Evolutionary conservation across 805 yeast species (phyloP), one percentile per base, ranked within the genome.

Genomic region (Lipomyces yamanashiensis): DNA sequence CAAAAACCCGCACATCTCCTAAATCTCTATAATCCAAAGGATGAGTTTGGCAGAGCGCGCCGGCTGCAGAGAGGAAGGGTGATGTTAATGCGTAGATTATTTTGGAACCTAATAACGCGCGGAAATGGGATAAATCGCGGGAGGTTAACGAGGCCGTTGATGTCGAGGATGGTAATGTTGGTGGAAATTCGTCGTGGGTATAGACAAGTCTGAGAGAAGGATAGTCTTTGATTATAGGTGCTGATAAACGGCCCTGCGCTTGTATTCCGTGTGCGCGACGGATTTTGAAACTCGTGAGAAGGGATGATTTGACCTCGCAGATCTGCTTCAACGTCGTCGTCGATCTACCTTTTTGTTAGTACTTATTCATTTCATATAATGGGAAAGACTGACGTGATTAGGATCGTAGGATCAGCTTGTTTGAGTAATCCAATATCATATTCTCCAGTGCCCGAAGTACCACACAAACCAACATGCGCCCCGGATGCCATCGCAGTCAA

Each of bases 41-140:
- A 51, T 64, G 56, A 3, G 80, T 77, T 65, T 78, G 80, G 39
- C 75, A 64, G 6, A 78, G 41, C 7, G 80, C 77, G 17, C 77
- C 70, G 6, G 28, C 28, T 28, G 28, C 28, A 5, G 71, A 71
- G 33, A 71, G 61, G 1, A 52, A 49, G 2, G 78, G 75, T 15
- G 70, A 61, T 28, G 69, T 64, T 10, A 77, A 61, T 1, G 76
- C 68, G 54, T 75, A 78, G 12, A 78, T 54, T 23, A 78, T 66
- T 47, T 72, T 73, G 1, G 78, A 62, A 7, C 80, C 80, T 2
- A 76, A 60, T 15, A 76, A 71, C 2, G 76, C 75, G 13, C 80
- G 64, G 7, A 75, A 62, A 2, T 41, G 58, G 9, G 69, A 63
- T 10, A 72, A 57, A 7, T 74, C 71, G 7, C 60, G 58, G 0